Base-by-base conservation (phyloP, 768 basidiomycete genomes). In the Mycena maculata region DNA sequence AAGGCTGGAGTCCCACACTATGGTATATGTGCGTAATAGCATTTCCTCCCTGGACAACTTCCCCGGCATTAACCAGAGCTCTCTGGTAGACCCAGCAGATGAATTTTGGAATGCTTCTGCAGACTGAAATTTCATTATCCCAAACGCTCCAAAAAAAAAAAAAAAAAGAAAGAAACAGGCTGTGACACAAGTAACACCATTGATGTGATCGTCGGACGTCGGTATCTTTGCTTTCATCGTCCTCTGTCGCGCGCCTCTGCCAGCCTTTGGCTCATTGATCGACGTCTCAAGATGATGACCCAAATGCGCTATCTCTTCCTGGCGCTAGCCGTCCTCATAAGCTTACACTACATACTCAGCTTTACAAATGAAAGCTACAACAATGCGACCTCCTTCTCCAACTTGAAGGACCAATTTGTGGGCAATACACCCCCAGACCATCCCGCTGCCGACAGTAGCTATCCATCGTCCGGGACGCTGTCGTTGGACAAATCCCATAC, bases 331-430 rank as follows among this genome's bases (percentile, higher is more conserved):
- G 77, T 86, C 56, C 76, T 88, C 53, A 83, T 87, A 61, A 80
- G 83, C 74, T 73, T 88, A 53, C 90, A 92, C 75, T 89, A 87
- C 68, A 87, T 90, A 61, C 82, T 91, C 52, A 87, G 82, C 76
- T 84, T 90, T 76, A 85, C 89, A 2, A 86, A 90, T 70, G 88
- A 89, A 72, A 83, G 79, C 61, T 92, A 92, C 70, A 85, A 87
- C 49, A 81, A 82, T 56, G 87, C 83, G 23, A 90, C 89, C 4
- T 88, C 88, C 7, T 62, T 91, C 44, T 77, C 79, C 2, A 75
- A 73, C 44, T 71, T 86, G 50, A 84, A 83, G 73, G 78, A 81
- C 10, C 79, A 80, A 39, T 73, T 83, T 27, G 50, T 31, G 10
- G 72, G 50, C 31, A 55, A 27, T 36, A 16, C 33, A 16, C 20